Evolutionary conservation across 1,284 basidiomycete species (phyloP).

Genomic region (Ustilago hordei): DNA sequence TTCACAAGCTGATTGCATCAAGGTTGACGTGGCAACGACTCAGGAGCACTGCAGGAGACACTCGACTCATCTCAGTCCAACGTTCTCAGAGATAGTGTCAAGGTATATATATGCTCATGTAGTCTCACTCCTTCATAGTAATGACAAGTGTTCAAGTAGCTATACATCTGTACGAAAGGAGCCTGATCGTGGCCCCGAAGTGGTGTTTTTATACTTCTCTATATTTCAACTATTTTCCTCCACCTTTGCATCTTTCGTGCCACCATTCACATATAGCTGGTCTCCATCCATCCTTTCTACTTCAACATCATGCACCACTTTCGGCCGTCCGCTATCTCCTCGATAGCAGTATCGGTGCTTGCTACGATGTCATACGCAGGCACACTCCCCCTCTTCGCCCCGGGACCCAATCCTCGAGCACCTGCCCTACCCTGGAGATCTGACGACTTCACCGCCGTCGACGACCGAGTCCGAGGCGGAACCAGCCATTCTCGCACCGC

Average conservation of each 20-base stretch:
- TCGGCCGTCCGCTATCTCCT: background rate
- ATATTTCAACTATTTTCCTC: background rate
- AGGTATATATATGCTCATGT: too few species aligned
- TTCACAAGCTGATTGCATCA: too few species aligned
- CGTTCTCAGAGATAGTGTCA: too few species aligned
- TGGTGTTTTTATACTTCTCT: too few species aligned
- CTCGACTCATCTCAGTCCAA: too few species aligned
- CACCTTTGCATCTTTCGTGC: background rate
- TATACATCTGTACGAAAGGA: too few species aligned
- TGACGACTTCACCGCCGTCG: conserved; percentile 70
- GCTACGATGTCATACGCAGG: conserved; percentile 36
- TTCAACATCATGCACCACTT: background rate
- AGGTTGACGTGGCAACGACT: too few species aligned
- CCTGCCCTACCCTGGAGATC: conserved; percentile 49
- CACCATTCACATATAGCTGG: background rate
- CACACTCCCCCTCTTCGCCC: conserved; percentile 41
- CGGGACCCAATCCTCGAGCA: conserved; percentile 35
- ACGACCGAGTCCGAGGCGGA: conserved; percentile 72
- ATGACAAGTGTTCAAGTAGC: too few species aligned
- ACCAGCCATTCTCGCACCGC: conserved; percentile 70
- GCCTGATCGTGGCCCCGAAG: too few species aligned
- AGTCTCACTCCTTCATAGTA: too few species aligned
- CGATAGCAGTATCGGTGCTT: background rate
- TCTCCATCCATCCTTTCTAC: conserved; percentile 1
- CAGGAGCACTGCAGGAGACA: too few species aligned